Percentiles rank a stretch among this genome's conserved stretches.
Conservation (phyloP, 345 rosid genomes). For the Gynandropsis gynandra region DNA sequence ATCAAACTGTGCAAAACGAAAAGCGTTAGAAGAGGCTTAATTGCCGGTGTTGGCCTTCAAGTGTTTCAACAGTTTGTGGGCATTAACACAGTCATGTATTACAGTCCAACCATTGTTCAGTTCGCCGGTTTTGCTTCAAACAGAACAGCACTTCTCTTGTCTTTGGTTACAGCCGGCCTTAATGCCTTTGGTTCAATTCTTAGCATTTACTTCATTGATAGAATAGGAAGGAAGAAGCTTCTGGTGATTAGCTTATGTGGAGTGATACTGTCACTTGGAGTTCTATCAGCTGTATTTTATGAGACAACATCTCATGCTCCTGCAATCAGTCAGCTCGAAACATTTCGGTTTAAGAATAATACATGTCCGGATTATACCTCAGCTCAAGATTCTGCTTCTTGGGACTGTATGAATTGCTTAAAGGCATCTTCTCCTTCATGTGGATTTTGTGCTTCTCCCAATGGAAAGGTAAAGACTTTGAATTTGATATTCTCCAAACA, state of each 20-base stretch:
- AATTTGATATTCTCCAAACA: too few species aligned
- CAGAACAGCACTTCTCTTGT: slow-evolving; percentile 67
- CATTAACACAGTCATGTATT: slow-evolving; percentile 89
- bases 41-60: slow-evolving; percentile 82
- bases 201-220: slow-evolving; percentile 68
- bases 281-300: slow-evolving; percentile 58
- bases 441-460: slow-evolving; percentile 66
- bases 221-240: slow-evolving; percentile 77
- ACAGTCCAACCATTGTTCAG: slow-evolving; percentile 80
- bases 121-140: slow-evolving; percentile 83
- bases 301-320: slow-evolving; percentile 55
- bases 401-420: slow-evolving; percentile 82
- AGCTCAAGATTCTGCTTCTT: slow-evolving; percentile 24
- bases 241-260: slow-evolving; percentile 55
- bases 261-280: slow-evolving; percentile 48
- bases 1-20: slow-evolving; percentile 43
- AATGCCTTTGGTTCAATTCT: slow-evolving; percentile 64
- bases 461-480: slow-evolving; percentile 43
- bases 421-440: slow-evolving; percentile 56
- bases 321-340: slow-evolving; percentile 28
- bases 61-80: slow-evolving; percentile 89
- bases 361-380: slow-evolving; percentile 53
- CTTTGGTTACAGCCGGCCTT: slow-evolving; percentile 63
- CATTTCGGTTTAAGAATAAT: slow-evolving; percentile 31
- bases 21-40: slow-evolving; percentile 69